Conservation (phyloP, 2,329 filamentous ascomycete genomes). For the Hirsutella rhossiliensis region DNA sequence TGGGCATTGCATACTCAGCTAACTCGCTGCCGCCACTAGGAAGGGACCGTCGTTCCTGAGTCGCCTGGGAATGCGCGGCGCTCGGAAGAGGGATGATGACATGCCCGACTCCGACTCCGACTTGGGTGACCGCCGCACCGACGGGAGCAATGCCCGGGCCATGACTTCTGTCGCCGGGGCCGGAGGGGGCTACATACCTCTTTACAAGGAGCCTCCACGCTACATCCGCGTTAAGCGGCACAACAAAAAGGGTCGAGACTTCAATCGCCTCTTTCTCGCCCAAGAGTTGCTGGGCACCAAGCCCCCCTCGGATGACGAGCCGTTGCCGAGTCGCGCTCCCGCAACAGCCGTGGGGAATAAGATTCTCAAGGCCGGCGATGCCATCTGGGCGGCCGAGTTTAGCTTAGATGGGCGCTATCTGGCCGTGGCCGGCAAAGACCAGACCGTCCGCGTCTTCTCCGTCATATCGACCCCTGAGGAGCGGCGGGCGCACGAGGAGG, state of each 20-base stretch:
- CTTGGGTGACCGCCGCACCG: constrained; percentile 52
- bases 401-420: constrained; percentile 85
- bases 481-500: constrained; percentile 58
- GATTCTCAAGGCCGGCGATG: constrained; percentile 39
- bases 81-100: constrained; percentile 59
- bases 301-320: constrained; percentile 16
- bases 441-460: constrained; percentile 75
- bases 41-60: constrained; percentile 88
- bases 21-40: constrained; percentile 28
- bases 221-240: constrained; percentile 80
- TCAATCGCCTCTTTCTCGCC: constrained; percentile 80
- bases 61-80: constrained; percentile 58
- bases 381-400: constrained; percentile 88
- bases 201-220: constrained; percentile 76
- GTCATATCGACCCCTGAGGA: constrained; percentile 78
- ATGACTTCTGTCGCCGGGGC: constrained; percentile 66
- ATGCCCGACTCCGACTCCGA: constrained; percentile 57
- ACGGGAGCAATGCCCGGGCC: constrained; percentile 72
- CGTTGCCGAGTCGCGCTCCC: constrained; percentile 14
- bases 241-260: constrained; percentile 71
- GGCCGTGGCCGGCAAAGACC: constrained; percentile 85
- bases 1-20: not conserved
- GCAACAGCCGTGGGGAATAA: constrained; percentile 27
- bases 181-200: constrained; percentile 63
- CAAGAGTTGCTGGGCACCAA: constrained; percentile 68